A percentile compares a stretch with the other conserved stretches of the same genome.
These are phyloP conservation scores for Mucor irregularis DNA, from an alignment of 371 early-diverging fungal genomes.

Conservation along the genomic window DNA sequence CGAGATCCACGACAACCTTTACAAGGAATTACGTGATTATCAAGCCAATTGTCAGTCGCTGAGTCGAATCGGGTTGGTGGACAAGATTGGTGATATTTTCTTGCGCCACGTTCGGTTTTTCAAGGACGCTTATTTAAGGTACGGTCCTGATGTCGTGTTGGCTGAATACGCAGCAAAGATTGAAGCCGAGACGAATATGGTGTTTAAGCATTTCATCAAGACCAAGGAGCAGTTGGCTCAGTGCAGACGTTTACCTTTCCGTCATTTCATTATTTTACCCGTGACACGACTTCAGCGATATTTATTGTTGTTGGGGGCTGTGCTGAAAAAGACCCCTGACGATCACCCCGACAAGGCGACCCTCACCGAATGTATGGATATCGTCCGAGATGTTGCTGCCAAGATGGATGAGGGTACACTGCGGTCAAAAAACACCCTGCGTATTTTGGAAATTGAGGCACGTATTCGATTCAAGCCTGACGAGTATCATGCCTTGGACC, in stretches of 20 bases:
- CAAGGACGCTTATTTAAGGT: slow-evolving; percentile 73
- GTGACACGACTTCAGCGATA: slow-evolving; percentile 90
- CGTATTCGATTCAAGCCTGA: slow-evolving; percentile 48
- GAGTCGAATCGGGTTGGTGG: slow-evolving; percentile 56
- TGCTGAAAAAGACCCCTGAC: slow-evolving; percentile 79
- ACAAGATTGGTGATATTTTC: slow-evolving; percentile 87
- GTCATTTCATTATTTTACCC: slow-evolving; percentile 61
- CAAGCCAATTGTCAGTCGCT: slow-evolving; percentile 64
- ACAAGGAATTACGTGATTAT: slow-evolving; percentile 67
- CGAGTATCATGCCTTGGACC: slow-evolving; percentile 56
- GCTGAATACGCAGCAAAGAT: slow-evolving; percentile 79
- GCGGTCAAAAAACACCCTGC: slow-evolving; percentile 30
- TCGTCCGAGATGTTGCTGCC: slow-evolving; percentile 69
- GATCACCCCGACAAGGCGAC: slow-evolving; percentile 51
- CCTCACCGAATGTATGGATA: slow-evolving; percentile 60
- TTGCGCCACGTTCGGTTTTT: slow-evolving; percentile 67
- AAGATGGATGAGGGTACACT: slow-evolving; percentile 37
- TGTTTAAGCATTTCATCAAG: slow-evolving; percentile 76
- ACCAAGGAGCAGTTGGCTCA: slow-evolving; percentile 66
- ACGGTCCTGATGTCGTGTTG: slow-evolving; percentile 85
- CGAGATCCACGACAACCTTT: slow-evolving; percentile 69
- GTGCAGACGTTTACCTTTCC: slow-evolving; percentile 64
- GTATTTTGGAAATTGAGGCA: slow-evolving; percentile 32
- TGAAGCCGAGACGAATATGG: slow-evolving; percentile 66
- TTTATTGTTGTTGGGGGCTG: slow-evolving; percentile 80